Evolutionary conservation across 768 basidiomycete species (phyloP).

Genomic region (Rhodosporidiobolus odoratus): DNA sequence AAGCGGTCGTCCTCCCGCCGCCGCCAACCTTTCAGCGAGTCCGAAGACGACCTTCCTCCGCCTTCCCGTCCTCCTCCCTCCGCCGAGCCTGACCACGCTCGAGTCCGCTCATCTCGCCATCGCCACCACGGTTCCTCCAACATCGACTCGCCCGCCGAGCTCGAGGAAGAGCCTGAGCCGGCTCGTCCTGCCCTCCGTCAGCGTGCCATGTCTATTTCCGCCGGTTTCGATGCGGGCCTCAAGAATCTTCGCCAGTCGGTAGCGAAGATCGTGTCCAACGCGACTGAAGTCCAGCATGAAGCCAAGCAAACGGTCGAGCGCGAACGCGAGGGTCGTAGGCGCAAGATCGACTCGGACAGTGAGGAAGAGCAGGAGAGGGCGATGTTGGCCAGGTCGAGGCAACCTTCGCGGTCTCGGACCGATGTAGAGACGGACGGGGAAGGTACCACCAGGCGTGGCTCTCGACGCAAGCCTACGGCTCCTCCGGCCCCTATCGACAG

Average conservation of each 20-base stretch:
- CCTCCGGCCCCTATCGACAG: neutral
- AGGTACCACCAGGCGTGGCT: neutral
- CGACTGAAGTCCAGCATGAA: neutral
- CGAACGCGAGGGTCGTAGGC: neutral
- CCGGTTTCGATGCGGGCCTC: slow-evolving; percentile 16
- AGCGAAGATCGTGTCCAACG: slow-evolving; percentile 17
- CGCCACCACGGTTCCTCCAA: slow-evolving; percentile 13
- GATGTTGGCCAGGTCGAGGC: neutral
- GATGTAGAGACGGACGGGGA: neutral
- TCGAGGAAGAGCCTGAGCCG: neutral
- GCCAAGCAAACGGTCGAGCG: neutral
- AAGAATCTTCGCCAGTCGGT: slow-evolving; percentile 21
- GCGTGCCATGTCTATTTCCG: slow-evolving; percentile 28
- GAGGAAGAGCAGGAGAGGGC: slow-evolving; percentile 6
- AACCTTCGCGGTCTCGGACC: neutral
- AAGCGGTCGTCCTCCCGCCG: neutral
- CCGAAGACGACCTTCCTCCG: neutral
- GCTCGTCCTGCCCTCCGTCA: neutral
- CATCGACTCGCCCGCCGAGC: slow-evolving; percentile 10
- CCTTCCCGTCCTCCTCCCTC: neutral
- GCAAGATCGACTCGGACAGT: neutral
- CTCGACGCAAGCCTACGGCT: neutral
- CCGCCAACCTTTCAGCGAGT: neutral
- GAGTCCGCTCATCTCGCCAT: slow-evolving; percentile 2
- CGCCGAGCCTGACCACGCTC: neutral